Percentiles rank a stretch among this genome's conserved stretches.
phyloP scores from a whole-genome alignment of 1,284 basidiomycete species.

The Naganishia cerealis region DNA sequence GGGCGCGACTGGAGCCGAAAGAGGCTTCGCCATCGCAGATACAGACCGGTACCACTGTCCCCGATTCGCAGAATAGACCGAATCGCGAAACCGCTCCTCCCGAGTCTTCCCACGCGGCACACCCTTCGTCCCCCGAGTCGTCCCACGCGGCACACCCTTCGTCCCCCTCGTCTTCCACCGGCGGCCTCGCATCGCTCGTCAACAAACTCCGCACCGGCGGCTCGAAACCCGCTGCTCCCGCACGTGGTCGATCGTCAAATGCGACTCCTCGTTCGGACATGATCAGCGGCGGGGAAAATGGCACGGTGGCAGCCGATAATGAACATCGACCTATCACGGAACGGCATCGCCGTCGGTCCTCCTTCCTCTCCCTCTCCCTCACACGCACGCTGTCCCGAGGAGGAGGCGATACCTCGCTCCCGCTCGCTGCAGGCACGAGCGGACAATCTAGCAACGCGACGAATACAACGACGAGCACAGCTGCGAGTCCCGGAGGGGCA shows the following conservation, averaged over 20 bases:
- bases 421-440: background rate
- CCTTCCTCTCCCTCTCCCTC: background rate
- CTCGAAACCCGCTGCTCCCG: background rate
- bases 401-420: background rate
- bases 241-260: background rate
- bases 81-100: too few relatives aligned
- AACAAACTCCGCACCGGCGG: background rate
- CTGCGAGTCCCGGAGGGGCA: too few relatives aligned
- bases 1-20: background rate
- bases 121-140: too few relatives aligned
- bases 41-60: background rate
- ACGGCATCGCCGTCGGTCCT: background rate
- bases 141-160: background rate
- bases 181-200: background rate
- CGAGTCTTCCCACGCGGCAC: too few relatives aligned
- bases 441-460: background rate
- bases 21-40: background rate
- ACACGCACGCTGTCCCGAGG: background rate
- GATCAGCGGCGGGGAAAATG: too few relatives aligned
- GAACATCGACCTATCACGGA: background rate
- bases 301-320: too few relatives aligned
- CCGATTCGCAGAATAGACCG: too few relatives aligned
- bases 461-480: too few relatives aligned
- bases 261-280: background rate
- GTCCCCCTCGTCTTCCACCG: background rate